Evolutionary conservation across 2,329 filamentous ascomycete genomes (phyloP), one percentile per base, ranked within the genome.

Genomic region (Fusarium brevicatenulatum): DNA sequence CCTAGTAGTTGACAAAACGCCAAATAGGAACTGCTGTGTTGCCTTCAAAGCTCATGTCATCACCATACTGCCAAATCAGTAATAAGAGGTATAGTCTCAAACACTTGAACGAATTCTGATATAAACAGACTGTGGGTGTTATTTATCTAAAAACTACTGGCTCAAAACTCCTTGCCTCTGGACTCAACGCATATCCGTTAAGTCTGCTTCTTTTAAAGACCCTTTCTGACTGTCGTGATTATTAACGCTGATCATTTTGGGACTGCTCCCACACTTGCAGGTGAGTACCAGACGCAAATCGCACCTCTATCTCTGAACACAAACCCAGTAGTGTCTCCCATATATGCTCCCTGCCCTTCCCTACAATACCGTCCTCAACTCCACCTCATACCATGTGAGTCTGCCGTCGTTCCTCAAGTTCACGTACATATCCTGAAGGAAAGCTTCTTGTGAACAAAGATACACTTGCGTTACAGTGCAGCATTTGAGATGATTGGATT

Each of bases 131-230:
- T 60, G 50, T 46, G 52, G 25, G 49, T 57, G 18, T 52, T 50
- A 46, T 73, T 61, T 63, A 61, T 63, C 68, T 63, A 25, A 63
- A 69, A 67, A 63, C 60, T 62, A 69, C 66, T 57, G 42, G 21
- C 44, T 37, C 68, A 42, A 23, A 53, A 66, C 62, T 57, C 66
- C 63, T 67, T 58, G 40, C 70, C 54, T 57, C 49, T 58, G 62
- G 52, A 65, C 70, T 66, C 49, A 42, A 75, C 77, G 57, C 74
- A 77, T 77, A 70, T 68, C 71, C 69, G 71, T 76, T 75, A 67
- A 37, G 64, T 70, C 76, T 76, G 71, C 71, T 76, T 66, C 71
- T 76, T 66, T 56, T 34, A 49, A 54, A 68, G 70, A 61, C 63
- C 59, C 46, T 59, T 68, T 55, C 53, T 71, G 57, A 62, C 61